A percentile compares a stretch with the other conserved stretches of the same genome.
These are phyloP conservation scores for Cyclanthera cordifolia DNA, from an alignment of 306 rosid species.

Conservation along the genomic window DNA sequence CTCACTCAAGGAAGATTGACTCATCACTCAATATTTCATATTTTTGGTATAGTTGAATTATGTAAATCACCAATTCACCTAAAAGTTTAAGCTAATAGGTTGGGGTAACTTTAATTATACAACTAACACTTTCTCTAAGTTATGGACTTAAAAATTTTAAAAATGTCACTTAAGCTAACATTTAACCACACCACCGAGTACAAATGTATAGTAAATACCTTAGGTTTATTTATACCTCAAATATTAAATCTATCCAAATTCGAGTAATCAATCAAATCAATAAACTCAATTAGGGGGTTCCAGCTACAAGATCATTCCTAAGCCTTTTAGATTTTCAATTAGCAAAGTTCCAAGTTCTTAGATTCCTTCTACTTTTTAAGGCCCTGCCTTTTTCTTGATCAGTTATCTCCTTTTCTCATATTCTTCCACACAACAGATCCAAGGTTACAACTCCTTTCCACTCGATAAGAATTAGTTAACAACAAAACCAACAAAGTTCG, in stretches of 20 bases:
- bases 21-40: no score
- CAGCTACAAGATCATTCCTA: neutral
- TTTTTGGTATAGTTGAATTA: no score
- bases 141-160: no score
- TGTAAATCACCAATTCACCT: no score
- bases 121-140: no score
- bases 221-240: neutral
- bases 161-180: no score
- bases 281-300: neutral
- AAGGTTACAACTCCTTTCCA: neutral
- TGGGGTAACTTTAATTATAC: no score
- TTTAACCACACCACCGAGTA: no score
- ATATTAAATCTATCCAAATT: neutral
- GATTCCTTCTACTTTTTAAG: neutral
- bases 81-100: no score
- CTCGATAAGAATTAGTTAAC: neutral
- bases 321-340: neutral
- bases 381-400: conserved; percentile 5
- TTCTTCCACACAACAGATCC: neutral
- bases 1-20: neutral
- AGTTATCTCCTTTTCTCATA: neutral
- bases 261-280: neutral
- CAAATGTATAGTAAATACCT: neutral
- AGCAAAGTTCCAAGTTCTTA: neutral
- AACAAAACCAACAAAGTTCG: neutral